Evolutionary conservation across 2,329 filamentous ascomycete genomes (phyloP).

Genomic region (Venturia asperata): DNA sequence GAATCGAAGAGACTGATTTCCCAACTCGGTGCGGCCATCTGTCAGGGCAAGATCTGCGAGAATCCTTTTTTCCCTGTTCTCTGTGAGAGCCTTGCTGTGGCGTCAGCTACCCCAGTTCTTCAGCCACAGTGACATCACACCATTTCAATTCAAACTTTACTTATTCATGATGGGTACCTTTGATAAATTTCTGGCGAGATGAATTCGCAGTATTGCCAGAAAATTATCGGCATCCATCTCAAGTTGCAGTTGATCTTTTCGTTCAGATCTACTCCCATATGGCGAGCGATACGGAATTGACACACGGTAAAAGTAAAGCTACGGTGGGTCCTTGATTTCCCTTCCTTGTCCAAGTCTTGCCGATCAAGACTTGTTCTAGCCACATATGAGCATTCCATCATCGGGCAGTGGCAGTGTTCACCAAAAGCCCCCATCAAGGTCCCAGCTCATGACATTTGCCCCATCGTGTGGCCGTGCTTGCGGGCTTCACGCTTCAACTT

Average conservation of each 20-base stretch:
- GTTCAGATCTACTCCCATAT: no score
- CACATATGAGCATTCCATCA: neutral
- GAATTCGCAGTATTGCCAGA: no score
- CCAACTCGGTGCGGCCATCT: neutral
- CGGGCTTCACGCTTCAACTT: neutral
- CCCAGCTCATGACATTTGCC: neutral
- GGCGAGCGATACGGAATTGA: no score
- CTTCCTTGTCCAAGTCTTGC: neutral
- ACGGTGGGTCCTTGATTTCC: no score
- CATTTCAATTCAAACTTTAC: neutral
- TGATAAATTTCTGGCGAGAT: no score
- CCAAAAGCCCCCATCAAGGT: neutral
- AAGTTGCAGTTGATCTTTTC: no score
- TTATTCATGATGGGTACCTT: neutral
- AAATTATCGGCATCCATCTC: no score
- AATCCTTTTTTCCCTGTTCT: neutral
- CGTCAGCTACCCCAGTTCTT: constrained; percentile 11
- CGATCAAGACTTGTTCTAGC: neutral
- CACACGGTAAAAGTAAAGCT: no score
- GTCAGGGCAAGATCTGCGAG: neutral
- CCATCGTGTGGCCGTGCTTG: constrained; percentile 12
- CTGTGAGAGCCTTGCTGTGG: neutral
- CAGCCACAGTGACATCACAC: neutral
- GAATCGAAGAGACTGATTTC: neutral
- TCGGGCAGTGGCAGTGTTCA: neutral